Percentiles rank a stretch among this genome's conserved stretches.
phyloP scores from a whole-genome alignment of 371 early-diverging fungal genomes.

The Haplosporangium sp. region DNA sequence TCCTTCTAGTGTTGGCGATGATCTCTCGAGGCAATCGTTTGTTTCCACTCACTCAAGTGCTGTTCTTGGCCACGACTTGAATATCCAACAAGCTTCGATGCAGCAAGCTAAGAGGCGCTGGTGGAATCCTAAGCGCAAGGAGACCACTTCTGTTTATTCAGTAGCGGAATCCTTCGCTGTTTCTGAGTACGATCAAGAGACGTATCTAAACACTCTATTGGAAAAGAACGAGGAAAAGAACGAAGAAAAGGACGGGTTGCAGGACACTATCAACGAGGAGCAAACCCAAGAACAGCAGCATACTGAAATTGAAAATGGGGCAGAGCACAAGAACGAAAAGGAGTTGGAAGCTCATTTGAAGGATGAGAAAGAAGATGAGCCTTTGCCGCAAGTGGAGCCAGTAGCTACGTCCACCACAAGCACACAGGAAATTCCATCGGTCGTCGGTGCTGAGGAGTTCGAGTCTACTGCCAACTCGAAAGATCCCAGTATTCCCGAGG shows the following conservation, averaged over 20 bases:
- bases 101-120: conserved; percentile 49
- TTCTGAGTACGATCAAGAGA: conserved; percentile 45
- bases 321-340: conserved; percentile 3
- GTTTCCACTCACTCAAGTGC: conserved; percentile 29
- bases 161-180: conserved; percentile 13
- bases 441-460: not conserved
- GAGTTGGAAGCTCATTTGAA: conserved; percentile 17
- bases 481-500: not conserved
- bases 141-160: conserved; percentile 25
- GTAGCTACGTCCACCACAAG: not conserved
- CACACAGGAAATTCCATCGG: conserved; percentile 6
- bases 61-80: conserved; percentile 10
- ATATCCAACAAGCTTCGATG: conserved; percentile 17
- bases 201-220: conserved; percentile 22
- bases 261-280: not conserved
- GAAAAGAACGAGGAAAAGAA: conserved; percentile 4
- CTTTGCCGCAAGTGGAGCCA: conserved; percentile 7
- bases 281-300: not conserved
- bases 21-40: conserved; percentile 17
- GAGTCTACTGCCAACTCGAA: not conserved
- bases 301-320: not conserved
- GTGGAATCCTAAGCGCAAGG: conserved; percentile 48
- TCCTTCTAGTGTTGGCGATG: conserved; percentile 8
- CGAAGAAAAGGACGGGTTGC: not conserved
- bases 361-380: conserved; percentile 2